Conservation (phyloP, 768 basidiomycete genomes). For the Phlebiopsis gigantea region DNA sequence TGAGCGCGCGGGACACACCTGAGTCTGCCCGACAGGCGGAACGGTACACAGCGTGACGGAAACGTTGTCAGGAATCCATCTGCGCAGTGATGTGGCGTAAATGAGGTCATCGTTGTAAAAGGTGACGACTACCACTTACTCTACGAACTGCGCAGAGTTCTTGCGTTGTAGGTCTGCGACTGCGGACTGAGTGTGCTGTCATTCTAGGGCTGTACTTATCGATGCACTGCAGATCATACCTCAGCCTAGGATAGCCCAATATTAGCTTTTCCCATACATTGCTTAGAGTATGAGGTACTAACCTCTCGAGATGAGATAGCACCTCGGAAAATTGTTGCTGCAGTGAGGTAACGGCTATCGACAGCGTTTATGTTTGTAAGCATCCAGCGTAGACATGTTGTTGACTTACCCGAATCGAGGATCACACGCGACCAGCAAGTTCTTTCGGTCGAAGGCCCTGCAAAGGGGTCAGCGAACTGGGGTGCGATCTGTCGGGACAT, state of each 20-base stretch:
- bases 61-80: conserved; percentile 90
- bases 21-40: conserved; percentile 74
- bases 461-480: background rate
- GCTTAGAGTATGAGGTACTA: conserved; percentile 27
- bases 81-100: conserved; percentile 21
- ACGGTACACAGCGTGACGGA: conserved; percentile 80
- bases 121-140: conserved; percentile 44
- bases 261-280: background rate
- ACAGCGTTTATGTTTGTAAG: background rate
- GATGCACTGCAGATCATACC: conserved; percentile 7
- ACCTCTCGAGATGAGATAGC: conserved; percentile 78
- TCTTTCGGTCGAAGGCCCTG: conserved; percentile 77
- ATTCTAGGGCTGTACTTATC: background rate
- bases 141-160: conserved; percentile 72
- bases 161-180: conserved; percentile 71
- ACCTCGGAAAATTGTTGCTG: conserved; percentile 84
- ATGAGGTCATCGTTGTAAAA: conserved; percentile 3
- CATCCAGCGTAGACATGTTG: background rate
- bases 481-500: background rate
- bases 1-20: conserved; percentile 33
- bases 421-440: conserved; percentile 78
- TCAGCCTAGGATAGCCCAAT: conserved; percentile 25
- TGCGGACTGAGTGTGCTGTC: conserved; percentile 42
- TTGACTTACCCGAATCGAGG: conserved; percentile 63
- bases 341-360: conserved; percentile 75